These are phyloP conservation scores for Thielaviopsis cerberus DNA, from an alignment of 2,329 filamentous ascomycete species.

Conservation along the genomic window DNA sequence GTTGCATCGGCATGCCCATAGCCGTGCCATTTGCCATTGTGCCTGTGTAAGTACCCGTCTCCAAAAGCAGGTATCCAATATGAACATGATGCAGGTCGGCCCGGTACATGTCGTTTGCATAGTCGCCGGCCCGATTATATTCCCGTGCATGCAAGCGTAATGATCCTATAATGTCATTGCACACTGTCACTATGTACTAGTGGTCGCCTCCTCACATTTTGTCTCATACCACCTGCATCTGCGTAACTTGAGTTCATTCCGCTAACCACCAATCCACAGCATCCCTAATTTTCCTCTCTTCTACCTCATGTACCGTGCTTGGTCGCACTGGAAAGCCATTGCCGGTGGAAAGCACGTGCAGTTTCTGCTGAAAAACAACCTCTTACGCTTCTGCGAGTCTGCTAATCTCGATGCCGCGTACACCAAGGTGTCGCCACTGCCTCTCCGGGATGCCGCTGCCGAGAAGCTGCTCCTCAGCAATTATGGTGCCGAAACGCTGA, in stretches of 20 bases:
- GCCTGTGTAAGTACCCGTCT: conserved; percentile 47
- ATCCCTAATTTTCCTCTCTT: conserved; percentile 93
- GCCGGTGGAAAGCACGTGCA: conserved; percentile 70
- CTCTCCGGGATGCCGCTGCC: conserved; percentile 3
- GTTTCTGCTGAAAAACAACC: conserved; percentile 56
- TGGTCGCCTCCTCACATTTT: background rate
- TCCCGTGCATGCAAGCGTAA: background rate
- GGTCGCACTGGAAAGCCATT: conserved; percentile 78
- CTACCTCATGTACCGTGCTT: conserved; percentile 78
- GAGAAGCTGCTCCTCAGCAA: conserved; percentile 14
- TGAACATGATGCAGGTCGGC: background rate
- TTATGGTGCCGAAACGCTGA: conserved; percentile 10
- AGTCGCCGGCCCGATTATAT: background rate
- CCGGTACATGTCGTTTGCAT: background rate
- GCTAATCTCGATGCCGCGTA: conserved; percentile 60
- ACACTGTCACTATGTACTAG: background rate
- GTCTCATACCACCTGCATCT: background rate
- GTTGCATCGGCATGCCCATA: conserved; percentile 64
- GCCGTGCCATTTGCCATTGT: conserved; percentile 66
- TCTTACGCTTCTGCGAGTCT: conserved; percentile 49
- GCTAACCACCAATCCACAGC: conserved; percentile 24
- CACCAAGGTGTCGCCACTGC: background rate
- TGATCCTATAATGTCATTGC: background rate
- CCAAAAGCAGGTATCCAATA: background rate
- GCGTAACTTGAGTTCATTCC: background rate